phyloP scores from a whole-genome alignment of 2,329 filamentous ascomycete genomes.

The Lecanicillium sp. region DNA sequence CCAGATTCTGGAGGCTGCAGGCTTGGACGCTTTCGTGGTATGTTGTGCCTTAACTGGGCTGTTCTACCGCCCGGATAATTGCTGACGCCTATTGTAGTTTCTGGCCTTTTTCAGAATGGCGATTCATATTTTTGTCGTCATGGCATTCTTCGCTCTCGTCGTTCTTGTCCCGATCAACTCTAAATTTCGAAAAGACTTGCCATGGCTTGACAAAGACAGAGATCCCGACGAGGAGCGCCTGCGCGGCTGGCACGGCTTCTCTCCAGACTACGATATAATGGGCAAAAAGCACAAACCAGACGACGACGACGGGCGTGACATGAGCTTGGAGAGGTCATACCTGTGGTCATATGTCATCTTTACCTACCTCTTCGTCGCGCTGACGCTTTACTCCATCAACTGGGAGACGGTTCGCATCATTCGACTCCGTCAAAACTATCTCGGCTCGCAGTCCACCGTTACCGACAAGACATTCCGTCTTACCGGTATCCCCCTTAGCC shows the following conservation, averaged over 20 bases:
- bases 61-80: too few relatives aligned
- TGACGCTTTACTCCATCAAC: conserved; percentile 78
- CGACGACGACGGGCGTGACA: conserved; percentile 18
- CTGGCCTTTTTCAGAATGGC: conserved; percentile 95
- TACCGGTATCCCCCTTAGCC: conserved; percentile 73
- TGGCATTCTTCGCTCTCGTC: conserved; percentile 72
- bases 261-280: neutral
- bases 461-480: conserved; percentile 91
- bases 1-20: conserved; percentile 81
- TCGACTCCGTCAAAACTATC: conserved; percentile 76
- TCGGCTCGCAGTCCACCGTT: conserved; percentile 89
- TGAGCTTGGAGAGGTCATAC: conserved; percentile 39
- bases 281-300: neutral
- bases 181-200: conserved; percentile 40
- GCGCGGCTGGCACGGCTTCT: too few relatives aligned
- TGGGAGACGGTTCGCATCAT: conserved; percentile 81
- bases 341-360: conserved; percentile 94
- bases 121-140: conserved; percentile 69
- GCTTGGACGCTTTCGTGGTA: conserved; percentile 89
- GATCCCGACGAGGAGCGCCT: neutral
- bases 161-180: conserved; percentile 83
- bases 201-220: conserved; percentile 1
- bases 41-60: conserved; percentile 19
- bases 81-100: conserved; percentile 44
- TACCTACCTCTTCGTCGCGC: conserved; percentile 79